Evolutionary conservation across 169 alveolate genomes (phyloP).

Genomic region (Plasmodium fragile): DNA sequence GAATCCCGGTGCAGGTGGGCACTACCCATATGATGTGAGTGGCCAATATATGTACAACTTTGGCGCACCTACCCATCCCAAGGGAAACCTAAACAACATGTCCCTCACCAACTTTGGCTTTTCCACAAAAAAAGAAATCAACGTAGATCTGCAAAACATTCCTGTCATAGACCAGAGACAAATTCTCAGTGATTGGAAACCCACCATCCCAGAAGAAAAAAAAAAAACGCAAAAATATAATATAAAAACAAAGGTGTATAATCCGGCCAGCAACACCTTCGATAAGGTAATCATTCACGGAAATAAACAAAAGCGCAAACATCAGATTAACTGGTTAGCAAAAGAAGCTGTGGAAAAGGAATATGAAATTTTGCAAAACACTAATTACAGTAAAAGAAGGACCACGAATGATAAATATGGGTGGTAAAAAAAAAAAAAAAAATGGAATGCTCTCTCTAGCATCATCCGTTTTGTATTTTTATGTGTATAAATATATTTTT

Average conservation of each 20-base stretch:
- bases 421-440: conserved; percentile 79
- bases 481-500: not conserved
- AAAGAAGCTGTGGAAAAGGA: conserved; percentile 90
- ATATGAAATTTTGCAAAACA: conserved; percentile 85
- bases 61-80: not conserved
- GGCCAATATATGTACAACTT: not conserved
- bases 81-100: not conserved
- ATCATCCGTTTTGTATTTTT: not conserved
- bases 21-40: not conserved
- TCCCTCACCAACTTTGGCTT: conserved; percentile 11
- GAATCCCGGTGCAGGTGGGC: not conserved
- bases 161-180: conserved; percentile 58
- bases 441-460: not conserved
- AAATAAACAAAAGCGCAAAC: conserved; percentile 69
- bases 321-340: conserved; percentile 90
- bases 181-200: conserved; percentile 61
- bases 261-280: conserved; percentile 56
- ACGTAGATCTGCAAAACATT: conserved; percentile 21
- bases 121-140: conserved; percentile 47
- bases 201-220: conserved; percentile 40
- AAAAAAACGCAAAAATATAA: conserved; percentile 29
- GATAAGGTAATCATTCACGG: conserved; percentile 71
- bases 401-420: conserved; percentile 89
- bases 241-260: conserved; percentile 68
- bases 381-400: conserved; percentile 85